Base-by-base conservation (phyloP, 2,329 filamentous ascomycete genomes). In the Hysterium pulicare region DNA sequence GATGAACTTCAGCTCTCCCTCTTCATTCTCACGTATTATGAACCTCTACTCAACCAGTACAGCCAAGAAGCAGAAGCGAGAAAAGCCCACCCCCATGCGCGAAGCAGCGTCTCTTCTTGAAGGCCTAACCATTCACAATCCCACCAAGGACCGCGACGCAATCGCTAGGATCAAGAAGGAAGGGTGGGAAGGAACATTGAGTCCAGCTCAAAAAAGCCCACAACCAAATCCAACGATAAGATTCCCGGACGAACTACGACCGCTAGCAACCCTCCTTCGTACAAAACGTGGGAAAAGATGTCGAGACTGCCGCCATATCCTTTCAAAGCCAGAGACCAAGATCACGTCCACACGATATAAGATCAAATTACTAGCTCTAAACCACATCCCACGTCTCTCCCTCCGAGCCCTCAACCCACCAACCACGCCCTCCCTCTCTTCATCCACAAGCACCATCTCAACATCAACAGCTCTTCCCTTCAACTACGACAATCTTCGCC, bases 251-350 rank as follows among this genome's bases (percentile, higher is more conserved):
- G 81, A 91, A 16, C 79, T 97, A 4, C 84, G 88, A 21, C 93
- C 93, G 0, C 78, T 90, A 11, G 84, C 90, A 0, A 85, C 87
- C 13, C 78, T 94, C 2, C 80, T 98, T 11, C 84, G 89, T 43
- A 95, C 91, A 0, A 96, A 96, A 62, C 86, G 91, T 28, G 90
- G 89, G 16, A 97, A 96, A 71, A 87, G 93, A 34, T 98, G 93
- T 67, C 86, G 88, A 38, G 79, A 84, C 9, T 98, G 93, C 69
- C 85, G 93, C 10, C 91, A 97, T 70, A 96, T 97, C 61, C 85
- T 98, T 54, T 87, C 89, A 47, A 94, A 95, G 64, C 93, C 91
- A 11, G 93, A 98, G 68, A 81, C 84, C 45, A 98, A 97, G 67
- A 84, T 95, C 23, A 82, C 83, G 35, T 91, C 86, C 40, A 93